Evolutionary conservation across 2,329 filamentous ascomycete species (phyloP), one percentile per base, ranked within the genome.

Genomic region (Talaromyces islandicus): DNA sequence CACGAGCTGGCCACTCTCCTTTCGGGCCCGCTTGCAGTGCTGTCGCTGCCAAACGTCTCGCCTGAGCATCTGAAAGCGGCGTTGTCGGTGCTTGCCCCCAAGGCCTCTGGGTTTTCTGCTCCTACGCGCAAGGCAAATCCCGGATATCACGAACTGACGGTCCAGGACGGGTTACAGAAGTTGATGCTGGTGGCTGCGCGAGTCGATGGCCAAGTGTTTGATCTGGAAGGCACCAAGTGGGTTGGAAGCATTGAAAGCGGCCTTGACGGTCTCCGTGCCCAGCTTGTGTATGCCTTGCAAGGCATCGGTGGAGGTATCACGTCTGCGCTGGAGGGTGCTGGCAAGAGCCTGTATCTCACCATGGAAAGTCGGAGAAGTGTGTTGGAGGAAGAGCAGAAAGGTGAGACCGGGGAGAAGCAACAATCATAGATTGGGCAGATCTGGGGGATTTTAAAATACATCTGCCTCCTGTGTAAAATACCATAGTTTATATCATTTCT

Each of bases 141-240:
- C 0, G 87, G 87, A 12, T 96, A 92, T 76, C 84, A 96, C 73
- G 93, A 97, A 59, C 82, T 85, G 0, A 75, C 82, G 1, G 90
- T 93, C 58, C 92, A 97, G 75, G 85, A 80, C 64, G 94, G 90
- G 7, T 73, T 99, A 66, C 86, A 91, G 69, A 99, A 99, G 78
- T 77, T 99, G 64, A 81, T 96, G 73, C 77, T 99, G 35, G 78
- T 99, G 14, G 94, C 92, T 57, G 92, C 92, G 14, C 83, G 94
- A 56, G 84, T 97, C 30, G 94, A 99, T 71, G 90, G 90, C 64
- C 88, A 86, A 73, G 85, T 91, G 32, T 92, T 96, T 69, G 92
- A 97, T 71, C 75, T 84, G 53, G 86, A 88, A 11, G 89, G 89
- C 58, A 80, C 82, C 29, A 85, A 81, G 69, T 90, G 88, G 88